phyloP scores from a whole-genome alignment of 139 green algal genomes.

The Micromonas commoda region DNA sequence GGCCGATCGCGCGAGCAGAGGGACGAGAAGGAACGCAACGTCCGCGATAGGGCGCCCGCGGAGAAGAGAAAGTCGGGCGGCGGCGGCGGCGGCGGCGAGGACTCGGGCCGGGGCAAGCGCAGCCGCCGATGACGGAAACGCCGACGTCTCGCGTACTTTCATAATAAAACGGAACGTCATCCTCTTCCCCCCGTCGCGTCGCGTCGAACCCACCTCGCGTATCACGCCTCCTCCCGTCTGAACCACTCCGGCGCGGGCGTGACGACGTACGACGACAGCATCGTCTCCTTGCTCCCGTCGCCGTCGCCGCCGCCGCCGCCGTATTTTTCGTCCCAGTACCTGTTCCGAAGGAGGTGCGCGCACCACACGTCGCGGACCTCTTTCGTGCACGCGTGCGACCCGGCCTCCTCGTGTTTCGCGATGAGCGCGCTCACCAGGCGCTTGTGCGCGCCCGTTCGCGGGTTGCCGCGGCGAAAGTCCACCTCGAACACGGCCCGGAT shows the following conservation, averaged over 20 bases:
- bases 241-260: neutral
- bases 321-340: neutral
- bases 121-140: neutral
- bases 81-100: no score
- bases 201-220: neutral
- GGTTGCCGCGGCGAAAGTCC: neutral
- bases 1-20: no score
- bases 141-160: no score
- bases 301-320: neutral
- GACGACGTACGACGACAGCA: neutral
- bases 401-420: neutral
- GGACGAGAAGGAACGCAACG: neutral
- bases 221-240: neutral
- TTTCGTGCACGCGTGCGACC: neutral
- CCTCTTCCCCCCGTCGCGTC: no score
- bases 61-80: neutral
- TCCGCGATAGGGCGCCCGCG: no score
- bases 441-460: neutral
- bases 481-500: neutral
- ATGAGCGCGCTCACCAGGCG: neutral
- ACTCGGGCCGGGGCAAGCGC: neutral
- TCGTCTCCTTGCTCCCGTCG: neutral
- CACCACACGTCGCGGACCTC: neutral
- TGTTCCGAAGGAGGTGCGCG: neutral
- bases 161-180: no score